Conservation (phyloP, 2,329 filamentous ascomycete genomes). For the Penicillium nordicum region DNA sequence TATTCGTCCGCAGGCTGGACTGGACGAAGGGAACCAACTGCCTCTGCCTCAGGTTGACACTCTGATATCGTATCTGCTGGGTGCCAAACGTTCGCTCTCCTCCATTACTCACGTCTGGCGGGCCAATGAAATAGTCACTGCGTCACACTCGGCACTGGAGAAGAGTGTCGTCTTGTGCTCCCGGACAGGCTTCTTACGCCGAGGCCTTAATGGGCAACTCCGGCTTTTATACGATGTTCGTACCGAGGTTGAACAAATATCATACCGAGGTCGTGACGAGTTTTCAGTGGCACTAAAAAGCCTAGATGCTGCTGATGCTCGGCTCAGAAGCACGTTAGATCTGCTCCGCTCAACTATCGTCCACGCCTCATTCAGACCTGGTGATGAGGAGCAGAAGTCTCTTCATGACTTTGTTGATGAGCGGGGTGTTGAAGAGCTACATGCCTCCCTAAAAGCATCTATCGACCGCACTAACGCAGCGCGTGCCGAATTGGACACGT, state of each 20-base stretch:
- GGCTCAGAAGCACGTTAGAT: slow-evolving; percentile 55
- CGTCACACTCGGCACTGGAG: slow-evolving; percentile 71
- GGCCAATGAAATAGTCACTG: slow-evolving; percentile 79
- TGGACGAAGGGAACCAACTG: slow-evolving; percentile 13
- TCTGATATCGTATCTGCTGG: slow-evolving; percentile 78
- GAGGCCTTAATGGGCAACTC: slow-evolving; percentile 55
- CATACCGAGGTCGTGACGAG: slow-evolving; percentile 41
- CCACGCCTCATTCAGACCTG: slow-evolving; percentile 54
- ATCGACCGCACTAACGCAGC: slow-evolving; percentile 61
- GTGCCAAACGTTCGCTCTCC: slow-evolving; percentile 80
- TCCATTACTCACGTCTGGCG: slow-evolving; percentile 79
- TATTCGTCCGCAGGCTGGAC: slow-evolving; percentile 13
- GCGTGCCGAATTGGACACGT: slow-evolving; percentile 55
- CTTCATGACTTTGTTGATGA: slow-evolving; percentile 67
- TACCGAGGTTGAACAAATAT: slow-evolving; percentile 43
- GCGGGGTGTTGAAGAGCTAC: slow-evolving; percentile 56
- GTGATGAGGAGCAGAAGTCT: slow-evolving; percentile 49
- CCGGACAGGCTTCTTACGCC: slow-evolving; percentile 64
- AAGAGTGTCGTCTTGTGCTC: slow-evolving; percentile 71
- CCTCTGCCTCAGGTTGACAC: slow-evolving; percentile 59
- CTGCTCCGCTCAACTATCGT: slow-evolving; percentile 57
- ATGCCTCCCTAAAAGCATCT: slow-evolving; percentile 54
- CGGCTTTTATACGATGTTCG: slow-evolving; percentile 44
- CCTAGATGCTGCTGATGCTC: slow-evolving; percentile 58
- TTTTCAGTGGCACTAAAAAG: slow-evolving; percentile 51